Conservation (phyloP, 2,329 filamentous ascomycete species). For the Epichloe glyceriae region DNA sequence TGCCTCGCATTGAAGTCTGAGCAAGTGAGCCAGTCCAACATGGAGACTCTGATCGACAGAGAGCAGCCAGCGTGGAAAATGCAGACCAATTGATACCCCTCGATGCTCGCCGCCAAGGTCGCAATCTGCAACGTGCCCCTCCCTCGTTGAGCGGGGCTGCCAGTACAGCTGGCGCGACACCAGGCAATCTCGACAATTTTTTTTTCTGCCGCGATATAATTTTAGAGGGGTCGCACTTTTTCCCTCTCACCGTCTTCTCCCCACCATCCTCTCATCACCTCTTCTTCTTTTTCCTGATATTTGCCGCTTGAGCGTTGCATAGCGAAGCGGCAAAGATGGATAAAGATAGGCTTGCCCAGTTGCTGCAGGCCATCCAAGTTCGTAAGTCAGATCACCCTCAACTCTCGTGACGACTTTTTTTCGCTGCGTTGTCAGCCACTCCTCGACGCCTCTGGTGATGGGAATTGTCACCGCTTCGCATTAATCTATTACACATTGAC, state of each 20-base stretch:
- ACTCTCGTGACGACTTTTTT: not conserved
- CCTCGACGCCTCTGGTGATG: not conserved
- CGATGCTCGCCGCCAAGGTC: not conserved
- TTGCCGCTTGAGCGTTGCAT: conserved; percentile 6
- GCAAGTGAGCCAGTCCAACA: no score
- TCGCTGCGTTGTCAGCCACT: conserved; percentile 4
- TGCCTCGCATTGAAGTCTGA: no score
- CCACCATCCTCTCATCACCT: not conserved
- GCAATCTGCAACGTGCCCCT: conserved; percentile 2
- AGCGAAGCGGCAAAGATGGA: conserved; percentile 21
- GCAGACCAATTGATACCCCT: not conserved
- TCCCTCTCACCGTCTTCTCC: conserved; percentile 5
- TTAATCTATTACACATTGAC: no score
- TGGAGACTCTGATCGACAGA: no score
- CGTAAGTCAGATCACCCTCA: conserved; percentile 43
- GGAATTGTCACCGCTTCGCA: no score
- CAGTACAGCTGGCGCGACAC: not conserved
- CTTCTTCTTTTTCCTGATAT: conserved; percentile 5
- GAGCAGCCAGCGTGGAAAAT: no score
- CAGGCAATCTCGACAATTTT: conserved; percentile 7
- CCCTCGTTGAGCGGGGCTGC: conserved; percentile 5
- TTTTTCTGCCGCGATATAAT: conserved; percentile 8
- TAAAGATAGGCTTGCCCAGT: conserved; percentile 64
- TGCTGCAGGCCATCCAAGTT: conserved; percentile 77
- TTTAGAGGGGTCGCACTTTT: conserved; percentile 6